Base-by-base conservation (phyloP, 2,329 filamentous ascomycete species). In the Setomelanomma holmii region DNA sequence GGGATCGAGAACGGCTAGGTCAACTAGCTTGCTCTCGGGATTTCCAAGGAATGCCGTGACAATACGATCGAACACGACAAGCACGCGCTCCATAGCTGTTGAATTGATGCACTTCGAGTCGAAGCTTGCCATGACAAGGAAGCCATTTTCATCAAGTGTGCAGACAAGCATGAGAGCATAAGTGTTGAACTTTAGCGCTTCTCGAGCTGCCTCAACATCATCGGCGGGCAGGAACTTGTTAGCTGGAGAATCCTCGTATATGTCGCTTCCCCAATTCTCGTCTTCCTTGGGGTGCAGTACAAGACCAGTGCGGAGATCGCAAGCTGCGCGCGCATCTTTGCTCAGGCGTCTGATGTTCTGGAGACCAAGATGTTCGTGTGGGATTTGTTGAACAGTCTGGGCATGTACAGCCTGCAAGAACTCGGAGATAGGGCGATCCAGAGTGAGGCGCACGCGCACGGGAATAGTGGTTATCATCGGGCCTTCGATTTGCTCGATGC, bases 141-240 rank as follows among this genome's bases (percentile, higher is more conserved):
- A 83, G 1, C 82, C 80, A 53, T 79, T 76, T 2, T 80, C 76
- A 30, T 84, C 80, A 5, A 88, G 73, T 4, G 82, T 85, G 67
- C 86, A 89, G 36, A 88, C 86, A 17, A 89, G 73, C 77, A 89
- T 88, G 24, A 89, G 79, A 1, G 85, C 81, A 64, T 88, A 87
- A 1, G 79, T 79, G 46, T 81, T 81, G 64, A 82, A 82, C 51
- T 80, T 78, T 0, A 87, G 76, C 1, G 84, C 85, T 58, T 87
- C 85, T 40, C 82, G 79, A 0, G 83, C 84, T 1, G 83, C 81
- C 55, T 86, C 83, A 0, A 75, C 77, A 50, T 85, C 83, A 24
- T 81, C 79, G 0, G 82, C 80, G 0, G 83, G 83, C 4, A 85
- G 78, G 20, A 86, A 81, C 0, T 78, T 76, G 55, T 80, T 79